Evolutionary conservation across 192 early-diverging fungal genomes (phyloP).

Genomic region (Thamnidium elegans): DNA sequence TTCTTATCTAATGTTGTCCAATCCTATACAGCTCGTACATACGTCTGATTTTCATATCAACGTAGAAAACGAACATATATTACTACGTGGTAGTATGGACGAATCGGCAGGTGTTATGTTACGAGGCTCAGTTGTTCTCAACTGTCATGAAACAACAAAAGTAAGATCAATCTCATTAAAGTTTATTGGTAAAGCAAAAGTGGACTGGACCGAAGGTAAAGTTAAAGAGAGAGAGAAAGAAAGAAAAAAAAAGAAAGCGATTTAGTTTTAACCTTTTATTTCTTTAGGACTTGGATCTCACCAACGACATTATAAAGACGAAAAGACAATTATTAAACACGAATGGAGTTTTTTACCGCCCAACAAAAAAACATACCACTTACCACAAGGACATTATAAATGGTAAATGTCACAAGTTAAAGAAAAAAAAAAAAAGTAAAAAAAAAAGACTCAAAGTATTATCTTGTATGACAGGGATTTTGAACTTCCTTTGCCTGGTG

Average conservation of each 20-base stretch:
- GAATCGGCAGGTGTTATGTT: conserved; percentile 50
- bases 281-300: conserved; percentile 23
- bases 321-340: conserved; percentile 48
- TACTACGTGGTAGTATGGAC: conserved; percentile 36
- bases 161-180: conserved; percentile 48
- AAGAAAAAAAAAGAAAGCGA: neutral
- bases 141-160: conserved; percentile 47
- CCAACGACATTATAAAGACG: conserved; percentile 31
- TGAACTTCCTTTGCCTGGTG: conserved; percentile 55
- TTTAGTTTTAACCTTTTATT: neutral
- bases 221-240: neutral
- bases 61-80: conserved; percentile 32
- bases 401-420: conserved; percentile 33
- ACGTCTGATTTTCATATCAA: conserved; percentile 35
- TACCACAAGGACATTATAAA: conserved; percentile 40
- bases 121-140: conserved; percentile 51
- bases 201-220: conserved; percentile 45
- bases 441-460: neutral
- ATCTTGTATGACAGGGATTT: conserved; percentile 35
- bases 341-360: conserved; percentile 56
- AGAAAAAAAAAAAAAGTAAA: too few species aligned
- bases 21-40: conserved; percentile 30
- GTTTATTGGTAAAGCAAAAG: conserved; percentile 53
- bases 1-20: neutral
- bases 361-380: conserved; percentile 36